These are phyloP conservation scores for Scheffersomyces segobiensis DNA, from an alignment of 1,139 yeast genomes.

Conservation along the genomic window DNA sequence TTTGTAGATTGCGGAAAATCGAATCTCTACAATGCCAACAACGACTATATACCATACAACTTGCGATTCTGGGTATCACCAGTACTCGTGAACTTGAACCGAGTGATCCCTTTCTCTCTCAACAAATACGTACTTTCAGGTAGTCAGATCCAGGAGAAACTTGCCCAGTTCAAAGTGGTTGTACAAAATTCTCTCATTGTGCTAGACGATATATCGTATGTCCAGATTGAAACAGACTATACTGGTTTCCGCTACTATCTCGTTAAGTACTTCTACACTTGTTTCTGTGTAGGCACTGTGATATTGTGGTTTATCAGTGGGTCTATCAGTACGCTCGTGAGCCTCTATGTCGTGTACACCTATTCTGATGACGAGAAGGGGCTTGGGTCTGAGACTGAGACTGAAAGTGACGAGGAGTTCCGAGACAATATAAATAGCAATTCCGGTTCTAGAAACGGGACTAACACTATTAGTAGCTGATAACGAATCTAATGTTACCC, in stretches of 20 bases:
- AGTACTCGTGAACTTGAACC: constrained; percentile 23
- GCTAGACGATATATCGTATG: constrained; percentile 10
- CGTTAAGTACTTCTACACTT: constrained; percentile 46
- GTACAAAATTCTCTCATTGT: background rate
- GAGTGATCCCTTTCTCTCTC: constrained; percentile 11
- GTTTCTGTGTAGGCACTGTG: constrained; percentile 51
- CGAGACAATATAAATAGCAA: background rate
- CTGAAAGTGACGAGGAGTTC: constrained; percentile 1
- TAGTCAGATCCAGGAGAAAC: constrained; percentile 3
- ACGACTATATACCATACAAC: constrained; percentile 36
- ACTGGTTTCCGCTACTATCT: constrained; percentile 59
- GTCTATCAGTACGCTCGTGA: constrained; percentile 25
- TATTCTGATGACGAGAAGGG: constrained; percentile 4
- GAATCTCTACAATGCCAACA: constrained; percentile 27
- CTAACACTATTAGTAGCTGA: no score
- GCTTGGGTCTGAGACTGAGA: constrained; percentile 1
- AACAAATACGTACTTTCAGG: constrained; percentile 11
- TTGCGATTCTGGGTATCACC: constrained; percentile 43
- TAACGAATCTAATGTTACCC: background rate
- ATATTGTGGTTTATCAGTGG: constrained; percentile 50
- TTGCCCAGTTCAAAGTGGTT: constrained; percentile 4
- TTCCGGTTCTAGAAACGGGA: background rate
- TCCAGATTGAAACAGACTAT: constrained; percentile 11
- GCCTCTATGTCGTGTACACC: constrained; percentile 16
- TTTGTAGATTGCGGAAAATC: constrained; percentile 32